phyloP scores from a whole-genome alignment of 305 asterid species.

The Lippia alba region DNA sequence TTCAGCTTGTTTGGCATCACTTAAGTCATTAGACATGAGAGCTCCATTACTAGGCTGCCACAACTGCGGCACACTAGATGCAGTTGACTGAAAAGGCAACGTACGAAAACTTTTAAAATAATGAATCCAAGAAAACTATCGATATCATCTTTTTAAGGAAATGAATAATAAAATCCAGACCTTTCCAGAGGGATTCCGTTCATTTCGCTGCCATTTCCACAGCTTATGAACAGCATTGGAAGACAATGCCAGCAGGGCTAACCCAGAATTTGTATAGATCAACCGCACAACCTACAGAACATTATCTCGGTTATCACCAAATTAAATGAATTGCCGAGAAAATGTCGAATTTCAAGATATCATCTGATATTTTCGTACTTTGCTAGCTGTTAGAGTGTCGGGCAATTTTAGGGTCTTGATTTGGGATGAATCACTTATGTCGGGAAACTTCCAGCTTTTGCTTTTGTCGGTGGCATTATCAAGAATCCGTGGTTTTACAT shows the following conservation, averaged over 20 bases:
- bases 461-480: slow-evolving; percentile 60
- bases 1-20: slow-evolving; percentile 75
- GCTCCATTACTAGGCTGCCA: slow-evolving; percentile 93
- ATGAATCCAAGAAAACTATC: slow-evolving; percentile 12
- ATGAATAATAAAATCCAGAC: slow-evolving; percentile 42
- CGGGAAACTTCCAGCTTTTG: slow-evolving; percentile 85
- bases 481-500: slow-evolving; percentile 82
- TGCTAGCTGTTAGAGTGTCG: slow-evolving; percentile 78
- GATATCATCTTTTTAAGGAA: slow-evolving; percentile 5
- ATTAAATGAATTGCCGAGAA: slow-evolving; percentile 16
- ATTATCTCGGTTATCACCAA: slow-evolving; percentile 16
- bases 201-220: slow-evolving; percentile 97
- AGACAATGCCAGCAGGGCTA: slow-evolving; percentile 78
- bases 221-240: slow-evolving; percentile 93
- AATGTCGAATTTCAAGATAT: slow-evolving; percentile 20
- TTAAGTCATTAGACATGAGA: slow-evolving; percentile 82
- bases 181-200: slow-evolving; percentile 91
- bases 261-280: slow-evolving; percentile 85
- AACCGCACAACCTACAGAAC: slow-evolving; percentile 73
- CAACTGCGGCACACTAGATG: slow-evolving; percentile 70
- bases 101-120: slow-evolving; percentile 28
- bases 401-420: slow-evolving; percentile 84
- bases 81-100: slow-evolving; percentile 57
- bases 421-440: slow-evolving; percentile 75
- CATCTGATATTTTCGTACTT: slow-evolving; percentile 49